These are phyloP conservation scores for Gillenia trifoliata DNA, from an alignment of 306 rosid genomes.

Conservation along the genomic window DNA sequence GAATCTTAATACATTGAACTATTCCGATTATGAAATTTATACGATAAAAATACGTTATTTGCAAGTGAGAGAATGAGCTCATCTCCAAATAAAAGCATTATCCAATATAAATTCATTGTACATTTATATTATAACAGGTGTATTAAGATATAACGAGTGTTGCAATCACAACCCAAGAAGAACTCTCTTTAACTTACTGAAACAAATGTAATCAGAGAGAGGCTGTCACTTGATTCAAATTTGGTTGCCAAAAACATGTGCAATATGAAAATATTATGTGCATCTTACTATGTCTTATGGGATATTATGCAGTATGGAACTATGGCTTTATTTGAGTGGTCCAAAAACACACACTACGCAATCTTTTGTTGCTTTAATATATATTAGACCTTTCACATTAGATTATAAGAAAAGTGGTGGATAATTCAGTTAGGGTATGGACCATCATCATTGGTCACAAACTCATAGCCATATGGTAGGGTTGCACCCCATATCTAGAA, in stretches of 20 bases:
- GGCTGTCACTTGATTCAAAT: no score
- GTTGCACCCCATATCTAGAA: neutral
- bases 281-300: neutral
- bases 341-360: neutral
- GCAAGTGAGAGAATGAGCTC: no score
- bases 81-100: no score
- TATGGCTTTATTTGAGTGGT: neutral
- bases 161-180: no score
- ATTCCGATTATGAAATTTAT: no score
- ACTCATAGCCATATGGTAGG: neutral
- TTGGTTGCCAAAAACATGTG: neutral
- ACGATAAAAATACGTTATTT: no score
- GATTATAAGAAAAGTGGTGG: neutral
- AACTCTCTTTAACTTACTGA: neutral
- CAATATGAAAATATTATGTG: neutral
- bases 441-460: neutral
- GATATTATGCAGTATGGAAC: neutral
- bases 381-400: neutral
- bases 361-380: neutral
- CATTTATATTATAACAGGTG: no score
- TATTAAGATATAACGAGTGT: no score
- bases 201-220: neutral
- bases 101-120: no score
- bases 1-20: no score
- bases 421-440: neutral